phyloP scores from a whole-genome alignment of 345 rosid genomes.

The Moricandia arvensis region DNA sequence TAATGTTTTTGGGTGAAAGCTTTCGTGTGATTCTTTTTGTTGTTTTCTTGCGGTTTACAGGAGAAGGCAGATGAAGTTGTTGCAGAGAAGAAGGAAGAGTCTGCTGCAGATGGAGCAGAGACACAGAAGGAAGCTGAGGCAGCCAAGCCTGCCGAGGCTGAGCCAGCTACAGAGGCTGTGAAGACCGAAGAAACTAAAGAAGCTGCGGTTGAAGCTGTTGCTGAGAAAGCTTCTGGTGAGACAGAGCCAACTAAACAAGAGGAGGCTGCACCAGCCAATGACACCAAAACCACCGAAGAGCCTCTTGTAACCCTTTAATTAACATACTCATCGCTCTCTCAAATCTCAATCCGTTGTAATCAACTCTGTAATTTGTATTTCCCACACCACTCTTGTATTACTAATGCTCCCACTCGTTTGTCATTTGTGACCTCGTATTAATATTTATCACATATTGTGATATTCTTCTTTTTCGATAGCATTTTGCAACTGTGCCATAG shows the following conservation, averaged over 20 bases:
- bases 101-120: constrained; percentile 45
- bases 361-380: constrained; percentile 17
- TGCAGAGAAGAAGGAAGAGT: constrained; percentile 35
- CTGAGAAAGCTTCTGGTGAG: constrained; percentile 12
- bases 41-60: constrained; percentile 8
- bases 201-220: constrained; percentile 18
- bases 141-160: constrained; percentile 21
- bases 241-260: constrained; percentile 35
- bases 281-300: constrained; percentile 36
- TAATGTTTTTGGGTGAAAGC: too few relatives aligned
- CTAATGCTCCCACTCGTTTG: constrained; percentile 1
- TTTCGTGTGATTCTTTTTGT: too few relatives aligned
- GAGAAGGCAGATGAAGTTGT: constrained; percentile 37
- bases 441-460: neutral
- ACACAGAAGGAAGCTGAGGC: constrained; percentile 38
- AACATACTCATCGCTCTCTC: neutral
- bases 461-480: constrained; percentile 16
- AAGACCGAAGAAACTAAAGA: constrained; percentile 32
- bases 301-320: constrained; percentile 45
- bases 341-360: neutral
- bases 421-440: neutral
- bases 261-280: constrained; percentile 25
- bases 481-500: constrained; percentile 21
- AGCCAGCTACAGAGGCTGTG: constrained; percentile 18
- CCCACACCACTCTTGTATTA: constrained; percentile 16